Evolutionary conservation across 805 yeast genomes (phyloP).

Genomic region (Dipodascus albidus): DNA sequence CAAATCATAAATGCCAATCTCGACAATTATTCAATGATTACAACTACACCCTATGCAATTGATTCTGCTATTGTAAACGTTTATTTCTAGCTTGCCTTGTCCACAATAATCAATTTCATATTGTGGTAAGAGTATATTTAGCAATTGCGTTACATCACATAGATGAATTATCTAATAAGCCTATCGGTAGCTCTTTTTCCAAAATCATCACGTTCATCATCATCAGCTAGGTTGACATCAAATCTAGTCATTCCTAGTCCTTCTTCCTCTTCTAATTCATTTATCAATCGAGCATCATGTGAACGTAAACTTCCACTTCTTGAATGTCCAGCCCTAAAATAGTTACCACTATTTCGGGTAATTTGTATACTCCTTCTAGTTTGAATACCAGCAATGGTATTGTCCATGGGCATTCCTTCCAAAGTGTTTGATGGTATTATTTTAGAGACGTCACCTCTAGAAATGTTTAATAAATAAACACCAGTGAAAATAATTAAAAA

Average conservation of each 20-base stretch:
- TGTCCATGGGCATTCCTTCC: conserved; percentile 71
- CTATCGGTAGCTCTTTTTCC: not conserved
- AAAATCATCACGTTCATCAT: not conserved
- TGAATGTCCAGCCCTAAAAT: conserved; percentile 12
- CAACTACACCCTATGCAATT: no score
- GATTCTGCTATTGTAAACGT: no score
- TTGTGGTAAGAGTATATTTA: no score
- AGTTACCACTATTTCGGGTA: conserved; percentile 28
- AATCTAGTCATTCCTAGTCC: conserved; percentile 3
- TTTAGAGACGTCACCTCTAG: conserved; percentile 28
- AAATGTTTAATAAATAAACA: conserved; percentile 68
- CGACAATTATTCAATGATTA: no score
- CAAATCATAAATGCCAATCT: no score
- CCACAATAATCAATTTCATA: no score
- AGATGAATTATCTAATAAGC: not conserved
- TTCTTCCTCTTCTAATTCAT: conserved; percentile 24
- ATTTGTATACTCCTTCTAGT: conserved; percentile 68
- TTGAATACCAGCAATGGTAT: conserved; percentile 68
- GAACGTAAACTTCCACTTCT: conserved; percentile 21
- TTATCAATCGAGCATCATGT: conserved; percentile 18
- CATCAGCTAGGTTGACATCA: not conserved
- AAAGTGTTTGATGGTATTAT: conserved; percentile 38
- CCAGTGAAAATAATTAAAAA: conserved; percentile 81
- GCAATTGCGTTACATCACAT: not conserved
- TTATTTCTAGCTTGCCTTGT: no score